Evolutionary conservation across 768 basidiomycete species (phyloP).

Genomic region (Austroboletus festivus): DNA sequence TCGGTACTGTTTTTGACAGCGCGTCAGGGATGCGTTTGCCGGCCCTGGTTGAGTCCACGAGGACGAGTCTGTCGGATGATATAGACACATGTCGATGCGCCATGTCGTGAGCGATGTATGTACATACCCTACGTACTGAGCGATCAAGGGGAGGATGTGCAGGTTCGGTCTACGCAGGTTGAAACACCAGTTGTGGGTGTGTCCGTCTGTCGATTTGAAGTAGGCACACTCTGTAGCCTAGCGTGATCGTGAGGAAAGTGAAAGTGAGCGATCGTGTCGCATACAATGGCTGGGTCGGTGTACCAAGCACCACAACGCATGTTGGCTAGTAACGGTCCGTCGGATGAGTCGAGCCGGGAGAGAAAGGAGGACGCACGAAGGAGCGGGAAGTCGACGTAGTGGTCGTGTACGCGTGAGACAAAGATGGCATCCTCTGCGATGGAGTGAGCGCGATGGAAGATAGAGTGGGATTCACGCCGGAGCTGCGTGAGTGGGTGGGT

Average conservation of each 20-base stretch:
- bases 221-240: constrained; percentile 48
- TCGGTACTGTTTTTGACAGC: constrained; percentile 87
- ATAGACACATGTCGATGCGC: background rate
- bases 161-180: constrained; percentile 83
- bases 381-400: constrained; percentile 51
- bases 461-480: constrained; percentile 67
- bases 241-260: constrained; percentile 14
- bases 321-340: constrained; percentile 57
- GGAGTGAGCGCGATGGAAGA: constrained; percentile 87
- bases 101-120: background rate
- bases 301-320: constrained; percentile 96
- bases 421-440: constrained; percentile 76
- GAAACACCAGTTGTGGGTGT: constrained; percentile 82
- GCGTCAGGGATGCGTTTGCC: constrained; percentile 96
- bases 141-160: constrained; percentile 62
- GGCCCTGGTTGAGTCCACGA: constrained; percentile 90
- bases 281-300: constrained; percentile 53
- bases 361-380: constrained; percentile 42
- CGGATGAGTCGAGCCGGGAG: background rate
- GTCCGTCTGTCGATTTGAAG: constrained; percentile 93
- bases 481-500: constrained; percentile 44
- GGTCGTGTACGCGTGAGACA: constrained; percentile 50
- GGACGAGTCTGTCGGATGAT: constrained; percentile 51
- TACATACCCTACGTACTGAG: constrained; percentile 56
- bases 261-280: background rate